Conservation (phyloP, 2,329 filamentous ascomycete genomes). For the Cercospora berteroae region DNA sequence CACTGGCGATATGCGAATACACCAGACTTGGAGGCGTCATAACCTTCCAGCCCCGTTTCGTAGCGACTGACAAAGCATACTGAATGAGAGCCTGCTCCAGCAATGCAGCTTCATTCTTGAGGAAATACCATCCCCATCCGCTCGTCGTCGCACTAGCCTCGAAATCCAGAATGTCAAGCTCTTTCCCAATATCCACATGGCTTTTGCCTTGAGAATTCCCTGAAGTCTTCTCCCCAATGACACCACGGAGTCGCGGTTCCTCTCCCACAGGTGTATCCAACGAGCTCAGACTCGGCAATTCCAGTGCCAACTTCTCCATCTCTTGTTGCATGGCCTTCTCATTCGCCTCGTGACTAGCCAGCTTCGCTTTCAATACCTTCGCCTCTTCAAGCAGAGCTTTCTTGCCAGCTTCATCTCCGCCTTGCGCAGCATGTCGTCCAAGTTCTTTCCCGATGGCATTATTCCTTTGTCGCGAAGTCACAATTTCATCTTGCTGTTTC, state of each 20-base stretch:
- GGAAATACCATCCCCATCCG: conserved; percentile 98
- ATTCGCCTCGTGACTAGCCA: conserved; percentile 59
- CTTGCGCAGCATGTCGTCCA: conserved; percentile 38
- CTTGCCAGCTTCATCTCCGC: conserved; percentile 33
- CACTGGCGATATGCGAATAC: conserved; percentile 83
- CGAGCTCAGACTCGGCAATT: conserved; percentile 75
- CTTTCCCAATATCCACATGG: conserved; percentile 73
- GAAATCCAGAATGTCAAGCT: conserved; percentile 91
- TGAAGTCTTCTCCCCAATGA: conserved; percentile 57
- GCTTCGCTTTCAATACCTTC: conserved; percentile 60
- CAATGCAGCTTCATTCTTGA: conserved; percentile 84
- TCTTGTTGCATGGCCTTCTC: conserved; percentile 54
- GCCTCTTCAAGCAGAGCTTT: conserved; percentile 62
- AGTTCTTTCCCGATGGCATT: conserved; percentile 61
- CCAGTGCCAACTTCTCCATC: conserved; percentile 26
- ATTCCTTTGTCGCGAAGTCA: conserved; percentile 62
- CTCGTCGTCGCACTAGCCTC: conserved; percentile 73
- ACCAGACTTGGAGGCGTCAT: conserved; percentile 87
- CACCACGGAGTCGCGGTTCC: conserved; percentile 64
- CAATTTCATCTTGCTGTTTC: conserved; percentile 57
- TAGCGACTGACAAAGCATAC: conserved; percentile 74
- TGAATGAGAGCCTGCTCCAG: conserved; percentile 93
- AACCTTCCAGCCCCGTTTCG: conserved; percentile 71
- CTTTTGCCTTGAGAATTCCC: conserved; percentile 19
- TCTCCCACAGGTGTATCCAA: conserved; percentile 69